Conservation (phyloP, 768 basidiomycete genomes). For the Wakefieldia striispora region DNA sequence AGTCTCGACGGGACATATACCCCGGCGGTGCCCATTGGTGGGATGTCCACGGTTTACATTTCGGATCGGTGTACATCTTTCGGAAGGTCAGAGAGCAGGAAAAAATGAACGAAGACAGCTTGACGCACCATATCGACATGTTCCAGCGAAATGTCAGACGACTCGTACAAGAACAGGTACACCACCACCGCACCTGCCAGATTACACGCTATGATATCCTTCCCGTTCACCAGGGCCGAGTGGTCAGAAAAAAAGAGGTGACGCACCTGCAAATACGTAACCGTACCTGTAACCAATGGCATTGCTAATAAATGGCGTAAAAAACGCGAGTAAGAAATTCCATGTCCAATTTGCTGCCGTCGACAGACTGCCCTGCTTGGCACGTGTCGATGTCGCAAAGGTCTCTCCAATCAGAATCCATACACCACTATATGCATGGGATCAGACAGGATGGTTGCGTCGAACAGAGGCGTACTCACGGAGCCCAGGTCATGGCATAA, state of each 20-base stretch:
- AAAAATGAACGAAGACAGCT: background rate
- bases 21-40: constrained; percentile 58
- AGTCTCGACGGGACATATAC: constrained; percentile 44
- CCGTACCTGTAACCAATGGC: constrained; percentile 63
- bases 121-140: constrained; percentile 51
- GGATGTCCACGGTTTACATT: constrained; percentile 67
- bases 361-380: constrained; percentile 67
- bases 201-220: constrained; percentile 44
- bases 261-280: constrained; percentile 63
- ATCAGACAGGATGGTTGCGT: background rate
- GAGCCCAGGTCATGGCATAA: constrained; percentile 70
- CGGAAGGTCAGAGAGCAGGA: too few species aligned
- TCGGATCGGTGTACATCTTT: constrained; percentile 64
- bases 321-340: constrained; percentile 74
- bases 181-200: constrained; percentile 58
- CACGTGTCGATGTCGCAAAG: constrained; percentile 69
- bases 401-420: constrained; percentile 81
- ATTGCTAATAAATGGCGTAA: constrained; percentile 68
- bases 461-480: constrained; percentile 30
- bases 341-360: constrained; percentile 67
- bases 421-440: constrained; percentile 41
- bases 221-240: background rate
- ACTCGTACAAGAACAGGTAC: constrained; percentile 76
- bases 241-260: too few species aligned
- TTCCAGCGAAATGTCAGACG: constrained; percentile 64